These are phyloP conservation scores for Arthrobotrys megalospora DNA, from an alignment of 2,329 filamentous ascomycete genomes.

Conservation along the genomic window DNA sequence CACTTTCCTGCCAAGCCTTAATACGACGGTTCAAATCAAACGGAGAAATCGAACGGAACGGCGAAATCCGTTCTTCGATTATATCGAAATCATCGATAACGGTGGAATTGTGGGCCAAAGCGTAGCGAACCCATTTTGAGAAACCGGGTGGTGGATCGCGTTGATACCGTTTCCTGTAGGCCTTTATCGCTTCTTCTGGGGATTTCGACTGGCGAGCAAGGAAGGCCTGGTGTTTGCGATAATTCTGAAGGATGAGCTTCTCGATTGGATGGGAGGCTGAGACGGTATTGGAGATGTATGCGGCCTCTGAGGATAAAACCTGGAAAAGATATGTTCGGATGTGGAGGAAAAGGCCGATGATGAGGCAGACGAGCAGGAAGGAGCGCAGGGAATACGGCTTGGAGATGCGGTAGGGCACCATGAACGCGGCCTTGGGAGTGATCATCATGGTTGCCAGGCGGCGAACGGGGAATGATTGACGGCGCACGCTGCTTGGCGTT, in stretches of 20 bases:
- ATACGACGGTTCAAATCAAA: constrained; percentile 40
- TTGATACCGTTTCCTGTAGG: constrained; percentile 69
- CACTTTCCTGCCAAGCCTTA: constrained; percentile 30
- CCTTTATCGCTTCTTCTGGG: constrained; percentile 48
- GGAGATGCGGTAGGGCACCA: constrained; percentile 35
- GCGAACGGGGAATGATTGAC: constrained; percentile 6
- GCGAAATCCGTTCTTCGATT: constrained; percentile 68
- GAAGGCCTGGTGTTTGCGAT: constrained; percentile 29
- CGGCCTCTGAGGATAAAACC: constrained; percentile 28
- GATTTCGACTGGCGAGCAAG: constrained; percentile 34
- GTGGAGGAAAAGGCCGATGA: constrained; percentile 40
- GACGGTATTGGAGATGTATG: constrained; percentile 29
- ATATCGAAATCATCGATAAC: constrained; percentile 72
- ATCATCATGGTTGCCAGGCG: constrained; percentile 32
- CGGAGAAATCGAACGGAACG: constrained; percentile 66
- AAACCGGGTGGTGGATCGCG: constrained; percentile 70
- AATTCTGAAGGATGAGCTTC: constrained; percentile 31
- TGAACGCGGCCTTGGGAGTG: constrained; percentile 26
- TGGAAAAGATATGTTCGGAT: constrained; percentile 34
- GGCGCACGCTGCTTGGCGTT: not conserved
- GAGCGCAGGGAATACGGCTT: constrained; percentile 48
- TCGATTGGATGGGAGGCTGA: constrained; percentile 50
- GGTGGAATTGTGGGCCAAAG: constrained; percentile 67
- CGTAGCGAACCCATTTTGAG: constrained; percentile 69
- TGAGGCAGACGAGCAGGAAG: constrained; percentile 34